phyloP scores from a whole-genome alignment of 805 yeast genomes.

The Starmerella ratchasimensis region DNA sequence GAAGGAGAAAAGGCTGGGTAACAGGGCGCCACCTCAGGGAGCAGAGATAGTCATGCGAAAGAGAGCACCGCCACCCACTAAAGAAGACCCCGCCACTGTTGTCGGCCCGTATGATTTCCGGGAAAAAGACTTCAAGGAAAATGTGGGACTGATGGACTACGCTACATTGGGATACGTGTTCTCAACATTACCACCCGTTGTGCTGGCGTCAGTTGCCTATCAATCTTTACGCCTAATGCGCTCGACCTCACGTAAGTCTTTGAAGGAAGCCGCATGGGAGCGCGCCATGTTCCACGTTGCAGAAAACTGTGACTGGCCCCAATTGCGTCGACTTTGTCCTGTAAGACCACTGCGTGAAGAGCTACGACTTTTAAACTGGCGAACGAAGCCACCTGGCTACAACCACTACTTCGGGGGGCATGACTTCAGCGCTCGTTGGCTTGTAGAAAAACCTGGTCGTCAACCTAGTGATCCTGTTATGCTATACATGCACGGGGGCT shows the following conservation, averaged over 20 bases:
- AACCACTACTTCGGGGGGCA: constrained; percentile 17
- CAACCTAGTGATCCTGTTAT: constrained; percentile 21
- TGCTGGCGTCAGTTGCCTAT: neutral
- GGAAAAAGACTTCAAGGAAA: constrained; percentile 9
- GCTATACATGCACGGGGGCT: constrained; percentile 23
- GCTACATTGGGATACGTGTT: constrained; percentile 5
- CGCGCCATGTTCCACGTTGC: constrained; percentile 14
- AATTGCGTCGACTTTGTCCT: constrained; percentile 17
- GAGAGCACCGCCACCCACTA: too few species aligned
- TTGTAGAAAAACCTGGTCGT: constrained; percentile 19
- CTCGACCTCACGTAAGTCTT: neutral
- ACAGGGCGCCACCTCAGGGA: too few species aligned
- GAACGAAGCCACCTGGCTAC: constrained; percentile 14
- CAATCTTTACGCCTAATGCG: neutral
- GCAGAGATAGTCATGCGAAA: too few species aligned
- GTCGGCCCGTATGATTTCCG: constrained; percentile 15
- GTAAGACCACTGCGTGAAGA: constrained; percentile 17
- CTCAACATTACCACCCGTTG: constrained; percentile 7
- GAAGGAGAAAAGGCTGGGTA: neutral
- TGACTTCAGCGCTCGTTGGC: constrained; percentile 19
- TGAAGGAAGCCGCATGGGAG: constrained; percentile 7
- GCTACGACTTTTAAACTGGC: constrained; percentile 3
- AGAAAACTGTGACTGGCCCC: constrained; percentile 9
- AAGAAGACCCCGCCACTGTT: neutral
- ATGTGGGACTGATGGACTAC: constrained; percentile 8